Percentiles rank a stretch among this genome's conserved stretches.
Conservation (phyloP, 2,329 filamentous ascomycete genomes). For the Emmonsiellopsis sp. region DNA sequence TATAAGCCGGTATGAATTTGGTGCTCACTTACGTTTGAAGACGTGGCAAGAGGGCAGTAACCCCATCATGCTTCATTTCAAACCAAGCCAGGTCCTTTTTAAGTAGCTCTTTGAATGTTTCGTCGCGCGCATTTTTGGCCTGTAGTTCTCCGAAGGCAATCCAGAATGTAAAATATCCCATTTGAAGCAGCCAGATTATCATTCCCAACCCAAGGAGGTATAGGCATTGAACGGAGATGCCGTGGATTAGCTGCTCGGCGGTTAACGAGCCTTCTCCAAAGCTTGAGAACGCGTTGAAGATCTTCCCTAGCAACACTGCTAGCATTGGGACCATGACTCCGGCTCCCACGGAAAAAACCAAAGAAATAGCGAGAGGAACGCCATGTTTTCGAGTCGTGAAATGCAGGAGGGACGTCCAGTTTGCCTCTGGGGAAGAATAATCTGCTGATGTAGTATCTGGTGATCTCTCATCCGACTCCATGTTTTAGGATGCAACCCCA, state of each 20-base stretch:
- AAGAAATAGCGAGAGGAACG: conserved; percentile 44
- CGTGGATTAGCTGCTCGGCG: conserved; percentile 43
- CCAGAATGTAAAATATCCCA: conserved; percentile 61
- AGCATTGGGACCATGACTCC: conserved; percentile 57
- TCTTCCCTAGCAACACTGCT: conserved; percentile 61
- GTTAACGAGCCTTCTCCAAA: conserved; percentile 51
- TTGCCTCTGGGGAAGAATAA: conserved; percentile 7
- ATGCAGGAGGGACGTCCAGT: conserved; percentile 55
- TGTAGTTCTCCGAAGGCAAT: conserved; percentile 74
- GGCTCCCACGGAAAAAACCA: conserved; percentile 48
- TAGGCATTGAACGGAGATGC: conserved; percentile 52
- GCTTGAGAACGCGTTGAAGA: conserved; percentile 63
- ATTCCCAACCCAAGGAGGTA: conserved; percentile 56
- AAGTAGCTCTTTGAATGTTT: conserved; percentile 61
- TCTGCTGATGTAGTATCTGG: not conserved
- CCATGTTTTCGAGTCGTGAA: conserved; percentile 61
- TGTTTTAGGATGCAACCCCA: not conserved
- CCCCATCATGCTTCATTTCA: conserved; percentile 62
- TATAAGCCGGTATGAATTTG: not conserved
- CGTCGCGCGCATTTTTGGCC: conserved; percentile 54
- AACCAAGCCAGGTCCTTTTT: conserved; percentile 73
- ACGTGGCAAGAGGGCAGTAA: conserved; percentile 60
- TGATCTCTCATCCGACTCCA: not conserved
- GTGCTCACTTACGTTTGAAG: conserved; percentile 58
- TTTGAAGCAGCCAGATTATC: conserved; percentile 58